phyloP scores from a whole-genome alignment of 768 basidiomycete genomes.

The Goffeauzyma gilvescens region DNA sequence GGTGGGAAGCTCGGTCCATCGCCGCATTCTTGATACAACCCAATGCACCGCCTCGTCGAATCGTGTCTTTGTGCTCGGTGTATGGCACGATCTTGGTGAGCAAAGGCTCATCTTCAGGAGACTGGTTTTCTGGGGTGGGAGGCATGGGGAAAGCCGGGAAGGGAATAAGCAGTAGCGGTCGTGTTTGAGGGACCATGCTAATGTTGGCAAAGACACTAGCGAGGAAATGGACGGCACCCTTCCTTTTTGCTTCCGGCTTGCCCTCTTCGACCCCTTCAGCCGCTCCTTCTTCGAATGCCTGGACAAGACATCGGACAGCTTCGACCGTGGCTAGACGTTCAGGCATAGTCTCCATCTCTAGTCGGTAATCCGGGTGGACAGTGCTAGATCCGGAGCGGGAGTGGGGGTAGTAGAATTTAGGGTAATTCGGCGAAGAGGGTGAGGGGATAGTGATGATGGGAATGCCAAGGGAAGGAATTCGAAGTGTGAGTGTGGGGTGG shows the following conservation, averaged over 20 bases:
- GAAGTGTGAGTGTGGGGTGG: constrained; percentile 46
- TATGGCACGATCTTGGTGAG: constrained; percentile 64
- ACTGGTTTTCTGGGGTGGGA: constrained; percentile 17
- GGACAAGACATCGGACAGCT: constrained; percentile 64
- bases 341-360: constrained; percentile 36
- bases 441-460: constrained; percentile 36
- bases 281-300: constrained; percentile 68
- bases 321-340: constrained; percentile 34
- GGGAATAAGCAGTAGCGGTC: constrained; percentile 62
- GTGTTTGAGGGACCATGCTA: constrained; percentile 53
- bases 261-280: constrained; percentile 39
- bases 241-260: constrained; percentile 32
- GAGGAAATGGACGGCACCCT: constrained; percentile 73
- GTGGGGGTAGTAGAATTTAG: constrained; percentile 47
- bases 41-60: constrained; percentile 69
- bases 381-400: constrained; percentile 65
- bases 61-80: constrained; percentile 71
- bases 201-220: constrained; percentile 88
- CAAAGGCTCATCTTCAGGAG: constrained; percentile 48
- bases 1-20: constrained; percentile 28
- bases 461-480: constrained; percentile 48
- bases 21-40: constrained; percentile 43
- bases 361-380: constrained; percentile 45
- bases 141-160: constrained; percentile 39
- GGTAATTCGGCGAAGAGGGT: constrained; percentile 15